Evolutionary conservation across 176 grass and related monocot species (phyloP), one percentile per base, ranked within the genome.

Genomic region (Elaeis guineensis): DNA sequence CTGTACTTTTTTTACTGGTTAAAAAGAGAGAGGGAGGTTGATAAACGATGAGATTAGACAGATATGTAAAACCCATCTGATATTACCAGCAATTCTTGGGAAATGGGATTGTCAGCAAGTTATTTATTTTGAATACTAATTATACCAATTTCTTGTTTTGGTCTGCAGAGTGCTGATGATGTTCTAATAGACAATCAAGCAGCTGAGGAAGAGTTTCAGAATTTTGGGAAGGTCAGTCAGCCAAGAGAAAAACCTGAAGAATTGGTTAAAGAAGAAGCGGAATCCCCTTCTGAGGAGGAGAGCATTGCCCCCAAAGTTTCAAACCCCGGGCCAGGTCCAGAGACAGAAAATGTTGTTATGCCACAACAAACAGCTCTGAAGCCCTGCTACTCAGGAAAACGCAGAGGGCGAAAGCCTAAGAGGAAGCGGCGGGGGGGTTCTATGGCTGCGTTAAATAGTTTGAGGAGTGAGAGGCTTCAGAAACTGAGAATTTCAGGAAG

Each of bases 151-250:
- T 68, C 9, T 70, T 59, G 52, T 56, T 29, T 65, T 55, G 25
- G 9, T 64, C 54, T n/a, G 51, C 79, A 97, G 92, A 85, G 59
- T 76, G 82, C 49, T 17, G 86, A 95, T 66, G 84, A 91, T 72
- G 78, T 97, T 20, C 65, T 97, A 69, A 91, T 97, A 54, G 80
- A 96, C 69, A 90, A 96, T 75, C 86, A 90, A 82, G 64, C 65
- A 49, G 83, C 75, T 5, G 83, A 81, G 61, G 86, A 82, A 64
- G 86, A 77, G 12, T 95, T 90, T 49, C 83, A 78, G 60, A 86
- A 83, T 35, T 89, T 89, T 75, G 82, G 83, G 61, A 86, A 77
- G 71, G 72, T 80, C 25, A 66, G 56, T 54, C 77, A 77, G 49
- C 79, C 70, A 67, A 72, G 32, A 35, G 77, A 90, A 49, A 53